A percentile compares a stretch with the other conserved stretches of the same genome.
phyloP scores from a whole-genome alignment of 1,284 basidiomycete species.

The Tilletia setariae region DNA sequence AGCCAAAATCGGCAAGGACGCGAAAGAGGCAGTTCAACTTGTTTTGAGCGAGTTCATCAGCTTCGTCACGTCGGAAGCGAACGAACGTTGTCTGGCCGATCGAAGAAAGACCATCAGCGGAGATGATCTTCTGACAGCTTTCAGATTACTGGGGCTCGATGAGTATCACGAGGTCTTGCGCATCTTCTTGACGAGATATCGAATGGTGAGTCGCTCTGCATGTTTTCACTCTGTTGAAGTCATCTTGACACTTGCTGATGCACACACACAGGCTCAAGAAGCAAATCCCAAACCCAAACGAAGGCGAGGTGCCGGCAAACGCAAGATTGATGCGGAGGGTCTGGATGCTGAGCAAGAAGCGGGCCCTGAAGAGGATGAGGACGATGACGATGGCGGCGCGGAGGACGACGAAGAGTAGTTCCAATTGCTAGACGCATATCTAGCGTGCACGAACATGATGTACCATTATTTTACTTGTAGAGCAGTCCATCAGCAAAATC shows the following conservation, averaged over 20 bases:
- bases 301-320: background rate
- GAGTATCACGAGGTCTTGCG: constrained; percentile 87
- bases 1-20: constrained; percentile 95
- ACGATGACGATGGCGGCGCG: background rate
- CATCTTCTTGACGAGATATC: constrained; percentile 81
- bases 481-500: too few species aligned
- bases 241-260: background rate
- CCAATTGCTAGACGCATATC: too few species aligned
- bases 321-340: background rate
- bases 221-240: constrained; percentile 26
- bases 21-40: constrained; percentile 93
- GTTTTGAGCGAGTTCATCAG: constrained; percentile 94
- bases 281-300: constrained; percentile 2
- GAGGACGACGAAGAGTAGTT: background rate
- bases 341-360: background rate
- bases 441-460: too few species aligned
- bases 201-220: constrained; percentile 70
- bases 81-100: constrained; percentile 80
- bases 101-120: constrained; percentile 85
- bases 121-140: constrained; percentile 77
- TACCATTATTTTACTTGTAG: too few species aligned
- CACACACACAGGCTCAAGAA: background rate
- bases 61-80: constrained; percentile 87
- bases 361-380: background rate
- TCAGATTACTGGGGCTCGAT: constrained; percentile 85